Conservation (phyloP, 208 protist species). For the Trypanosoma congolense region DNA sequence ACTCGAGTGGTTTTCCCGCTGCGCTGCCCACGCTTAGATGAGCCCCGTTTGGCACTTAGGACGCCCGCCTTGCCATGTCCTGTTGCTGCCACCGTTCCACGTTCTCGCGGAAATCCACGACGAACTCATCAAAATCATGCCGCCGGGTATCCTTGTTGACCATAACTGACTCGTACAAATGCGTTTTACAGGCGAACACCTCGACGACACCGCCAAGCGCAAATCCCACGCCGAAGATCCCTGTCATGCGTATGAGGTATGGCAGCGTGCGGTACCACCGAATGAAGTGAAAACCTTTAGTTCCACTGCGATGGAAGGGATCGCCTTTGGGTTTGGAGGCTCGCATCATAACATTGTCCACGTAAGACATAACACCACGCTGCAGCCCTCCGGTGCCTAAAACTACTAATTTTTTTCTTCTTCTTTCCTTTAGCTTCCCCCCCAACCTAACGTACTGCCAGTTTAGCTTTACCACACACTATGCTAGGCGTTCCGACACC, state of each 20-base stretch:
- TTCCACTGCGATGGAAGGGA: slow-evolving; percentile 56
- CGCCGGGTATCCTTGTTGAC: slow-evolving; percentile 70
- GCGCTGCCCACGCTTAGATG: too few relatives aligned
- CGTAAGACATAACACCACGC: slow-evolving; percentile 2
- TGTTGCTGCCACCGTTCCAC: slow-evolving; percentile 69
- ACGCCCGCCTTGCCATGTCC: slow-evolving; percentile 35
- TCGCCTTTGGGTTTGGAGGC: slow-evolving; percentile 21
- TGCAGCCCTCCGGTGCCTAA: background rate
- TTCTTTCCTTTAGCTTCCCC: too few relatives aligned
- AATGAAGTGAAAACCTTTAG: slow-evolving; percentile 36
- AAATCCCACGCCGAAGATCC: slow-evolving; percentile 60
- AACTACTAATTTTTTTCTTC: slow-evolving; percentile 2
- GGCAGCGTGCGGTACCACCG: slow-evolving; percentile 47
- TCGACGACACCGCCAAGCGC: slow-evolving; percentile 50
- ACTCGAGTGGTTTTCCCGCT: too few relatives aligned
- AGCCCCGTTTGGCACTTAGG: background rate
- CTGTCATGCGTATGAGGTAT: slow-evolving; percentile 48
- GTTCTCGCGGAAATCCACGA: slow-evolving; percentile 64
- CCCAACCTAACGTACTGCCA: too few relatives aligned
- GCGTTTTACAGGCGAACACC: slow-evolving; percentile 76
- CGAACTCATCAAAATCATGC: slow-evolving; percentile 81
- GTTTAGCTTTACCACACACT: too few relatives aligned
- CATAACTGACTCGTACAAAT: slow-evolving; percentile 77
- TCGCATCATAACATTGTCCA: slow-evolving; percentile 17
- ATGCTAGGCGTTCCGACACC: too few relatives aligned